These are phyloP conservation scores for Buxus sempervirens DNA, from an alignment of 164 flowering plant genomes.

Conservation along the genomic window DNA sequence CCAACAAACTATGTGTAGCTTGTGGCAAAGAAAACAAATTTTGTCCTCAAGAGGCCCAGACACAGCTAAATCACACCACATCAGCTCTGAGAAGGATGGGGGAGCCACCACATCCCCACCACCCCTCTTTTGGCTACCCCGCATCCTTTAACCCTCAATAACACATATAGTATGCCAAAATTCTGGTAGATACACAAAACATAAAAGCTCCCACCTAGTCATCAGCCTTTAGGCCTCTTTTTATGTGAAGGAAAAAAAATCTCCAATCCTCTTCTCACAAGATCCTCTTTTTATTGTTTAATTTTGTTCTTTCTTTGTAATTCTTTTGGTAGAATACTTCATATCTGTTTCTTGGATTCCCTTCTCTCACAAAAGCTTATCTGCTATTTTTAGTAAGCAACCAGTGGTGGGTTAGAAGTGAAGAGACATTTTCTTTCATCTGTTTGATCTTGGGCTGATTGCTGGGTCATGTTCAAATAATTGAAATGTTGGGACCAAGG, in stretches of 20 bases:
- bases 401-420: background rate
- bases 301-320: too few species aligned
- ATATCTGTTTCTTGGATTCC: background rate
- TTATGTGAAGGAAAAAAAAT: too few species aligned
- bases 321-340: too few species aligned
- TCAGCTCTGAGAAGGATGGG: conserved; percentile 1
- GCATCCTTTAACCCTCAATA: background rate
- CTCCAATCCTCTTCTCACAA: background rate
- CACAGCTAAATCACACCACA: background rate
- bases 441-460: too few species aligned
- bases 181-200: background rate
- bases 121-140: background rate
- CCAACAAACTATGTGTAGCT: conserved; percentile 8
- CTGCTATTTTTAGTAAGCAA: background rate
- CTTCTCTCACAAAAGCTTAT: background rate
- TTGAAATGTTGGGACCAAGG: too few species aligned
- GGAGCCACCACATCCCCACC: conserved; percentile 18
- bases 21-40: conserved; percentile 10
- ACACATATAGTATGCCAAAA: background rate
- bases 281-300: background rate
- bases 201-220: background rate
- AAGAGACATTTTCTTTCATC: background rate
- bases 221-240: too few species aligned
- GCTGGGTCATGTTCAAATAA: too few species aligned
- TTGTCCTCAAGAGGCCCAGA: conserved; percentile 5